These are phyloP conservation scores for Neocucurbitaria cava DNA, from an alignment of 2,329 filamentous ascomycete genomes.

Conservation along the genomic window DNA sequence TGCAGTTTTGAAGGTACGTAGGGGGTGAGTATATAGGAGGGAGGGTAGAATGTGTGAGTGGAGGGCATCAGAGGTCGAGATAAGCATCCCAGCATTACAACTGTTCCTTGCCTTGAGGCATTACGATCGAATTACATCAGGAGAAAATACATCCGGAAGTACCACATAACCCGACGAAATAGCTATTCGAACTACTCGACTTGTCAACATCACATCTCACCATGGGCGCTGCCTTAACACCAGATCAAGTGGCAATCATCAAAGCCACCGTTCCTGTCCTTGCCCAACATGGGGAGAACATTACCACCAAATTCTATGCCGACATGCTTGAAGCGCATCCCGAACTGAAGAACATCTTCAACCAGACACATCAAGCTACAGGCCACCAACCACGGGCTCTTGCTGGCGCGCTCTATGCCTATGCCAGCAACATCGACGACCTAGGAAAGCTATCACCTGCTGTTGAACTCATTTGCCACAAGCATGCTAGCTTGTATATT, in stretches of 20 bases:
- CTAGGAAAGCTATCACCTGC: slow-evolving; percentile 64
- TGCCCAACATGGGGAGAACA: slow-evolving; percentile 69
- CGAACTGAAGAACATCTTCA: slow-evolving; percentile 74
- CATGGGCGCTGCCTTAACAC: slow-evolving; percentile 60
- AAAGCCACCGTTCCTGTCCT: slow-evolving; percentile 75
- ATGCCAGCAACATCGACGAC: slow-evolving; percentile 75
- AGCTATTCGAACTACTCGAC: neutral
- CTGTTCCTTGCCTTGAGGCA: neutral
- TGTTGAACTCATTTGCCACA: slow-evolving; percentile 75
- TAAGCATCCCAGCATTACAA: neutral
- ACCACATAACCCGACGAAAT: neutral
- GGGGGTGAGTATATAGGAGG: slow-evolving; percentile 2
- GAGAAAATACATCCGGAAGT: neutral
- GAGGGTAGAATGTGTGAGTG: neutral
- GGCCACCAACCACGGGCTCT: slow-evolving; percentile 74
- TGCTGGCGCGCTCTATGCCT: slow-evolving; percentile 72
- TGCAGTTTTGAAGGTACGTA: neutral
- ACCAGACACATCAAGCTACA: slow-evolving; percentile 71
- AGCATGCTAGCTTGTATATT: slow-evolving; percentile 75
- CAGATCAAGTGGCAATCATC: slow-evolving; percentile 69
- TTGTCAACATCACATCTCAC: neutral
- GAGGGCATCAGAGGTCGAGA: neutral
- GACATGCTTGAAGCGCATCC: slow-evolving; percentile 71
- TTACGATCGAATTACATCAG: neutral
- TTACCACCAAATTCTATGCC: slow-evolving; percentile 75